Evolutionary conservation across 2,329 filamentous ascomycete genomes (phyloP).

Genomic region (Fusarium continuum): DNA sequence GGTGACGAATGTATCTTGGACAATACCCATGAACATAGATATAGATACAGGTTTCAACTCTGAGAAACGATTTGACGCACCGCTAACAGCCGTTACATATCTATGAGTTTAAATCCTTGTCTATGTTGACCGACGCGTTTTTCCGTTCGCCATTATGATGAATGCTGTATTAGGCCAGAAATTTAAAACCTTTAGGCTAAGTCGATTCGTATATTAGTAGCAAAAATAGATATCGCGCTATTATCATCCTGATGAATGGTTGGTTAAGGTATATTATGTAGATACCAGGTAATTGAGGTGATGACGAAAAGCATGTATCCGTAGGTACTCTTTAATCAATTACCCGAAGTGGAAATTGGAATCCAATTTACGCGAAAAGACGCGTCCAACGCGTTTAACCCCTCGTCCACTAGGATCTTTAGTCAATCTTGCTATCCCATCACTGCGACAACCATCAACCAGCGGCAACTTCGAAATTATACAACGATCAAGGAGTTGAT

Average conservation of each 20-base stretch:
- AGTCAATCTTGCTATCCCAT: slow-evolving; percentile 23
- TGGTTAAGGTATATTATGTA: neutral
- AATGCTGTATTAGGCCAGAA: too few species aligned
- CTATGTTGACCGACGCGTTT: too few species aligned
- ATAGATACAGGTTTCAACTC: neutral
- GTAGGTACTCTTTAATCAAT: slow-evolving; percentile 14
- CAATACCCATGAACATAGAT: slow-evolving; percentile 31
- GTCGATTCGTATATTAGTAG: too few species aligned
- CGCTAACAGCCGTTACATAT: too few species aligned
- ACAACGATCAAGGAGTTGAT: neutral
- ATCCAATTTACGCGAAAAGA: slow-evolving; percentile 44
- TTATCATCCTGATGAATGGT: too few species aligned
- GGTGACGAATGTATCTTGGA: neutral
- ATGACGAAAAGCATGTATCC: slow-evolving; percentile 5
- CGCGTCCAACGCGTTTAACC: slow-evolving; percentile 37
- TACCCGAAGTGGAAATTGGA: slow-evolving; percentile 19
- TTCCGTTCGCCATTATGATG: too few species aligned
- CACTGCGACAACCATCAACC: slow-evolving; percentile 36
- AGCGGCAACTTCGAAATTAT: neutral
- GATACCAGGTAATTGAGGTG: neutral
- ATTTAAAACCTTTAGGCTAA: too few species aligned
- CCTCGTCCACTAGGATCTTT: slow-evolving; percentile 15
- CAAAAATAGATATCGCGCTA: too few species aligned
- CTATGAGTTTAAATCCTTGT: too few species aligned
- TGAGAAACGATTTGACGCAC: neutral